These are phyloP conservation scores for Tubosaeta sp. DNA, from an alignment of 768 basidiomycete species.

Conservation along the genomic window DNA sequence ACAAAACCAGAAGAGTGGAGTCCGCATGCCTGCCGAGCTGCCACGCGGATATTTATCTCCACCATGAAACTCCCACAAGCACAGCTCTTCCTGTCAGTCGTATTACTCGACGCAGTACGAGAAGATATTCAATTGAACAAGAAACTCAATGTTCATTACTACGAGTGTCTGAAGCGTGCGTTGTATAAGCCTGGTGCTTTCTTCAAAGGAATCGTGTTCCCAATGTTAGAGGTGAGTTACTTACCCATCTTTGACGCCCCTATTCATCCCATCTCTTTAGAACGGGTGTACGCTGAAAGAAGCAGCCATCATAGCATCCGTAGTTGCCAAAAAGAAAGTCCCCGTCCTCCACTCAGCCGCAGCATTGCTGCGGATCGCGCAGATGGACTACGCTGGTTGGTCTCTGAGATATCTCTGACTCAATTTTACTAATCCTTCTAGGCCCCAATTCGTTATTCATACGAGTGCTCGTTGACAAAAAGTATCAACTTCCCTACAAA, in stretches of 20 bases:
- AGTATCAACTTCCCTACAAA: constrained; percentile 96
- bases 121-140: constrained; percentile 85
- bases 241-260: constrained; percentile 26
- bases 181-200: constrained; percentile 97
- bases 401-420: neutral
- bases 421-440: constrained; percentile 7
- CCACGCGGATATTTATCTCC: constrained; percentile 93
- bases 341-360: constrained; percentile 97
- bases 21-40: constrained; percentile 90
- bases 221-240: constrained; percentile 77
- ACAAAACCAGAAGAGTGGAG: constrained; percentile 94
- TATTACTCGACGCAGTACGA: constrained; percentile 83
- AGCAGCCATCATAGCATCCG: constrained; percentile 89
- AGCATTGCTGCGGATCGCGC: constrained; percentile 85
- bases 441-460: constrained; percentile 97
- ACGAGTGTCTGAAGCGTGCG: constrained; percentile 86
- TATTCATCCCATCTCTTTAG: constrained; percentile 30
- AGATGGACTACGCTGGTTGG: constrained; percentile 93
- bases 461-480: constrained; percentile 94
- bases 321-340: constrained; percentile 85
- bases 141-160: constrained; percentile 90
- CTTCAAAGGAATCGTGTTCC: constrained; percentile 97
- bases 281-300: constrained; percentile 88
- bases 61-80: constrained; percentile 96
- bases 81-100: constrained; percentile 87